Evolutionary conservation across 1,284 basidiomycete genomes (phyloP).

Genomic region (Coriolopsis trogii): DNA sequence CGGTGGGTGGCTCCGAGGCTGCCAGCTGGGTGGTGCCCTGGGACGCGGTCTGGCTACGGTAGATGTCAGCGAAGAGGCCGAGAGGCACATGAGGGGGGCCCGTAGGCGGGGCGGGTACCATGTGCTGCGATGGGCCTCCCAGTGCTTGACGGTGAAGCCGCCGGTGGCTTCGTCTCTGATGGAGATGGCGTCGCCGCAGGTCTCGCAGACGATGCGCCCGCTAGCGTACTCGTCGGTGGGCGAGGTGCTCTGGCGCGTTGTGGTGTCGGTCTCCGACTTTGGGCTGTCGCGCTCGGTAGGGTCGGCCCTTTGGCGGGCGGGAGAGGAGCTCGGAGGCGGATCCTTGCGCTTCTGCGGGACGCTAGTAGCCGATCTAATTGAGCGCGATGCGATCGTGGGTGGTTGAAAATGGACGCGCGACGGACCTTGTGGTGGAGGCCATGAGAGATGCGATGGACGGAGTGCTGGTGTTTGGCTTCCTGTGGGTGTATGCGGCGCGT

Average conservation of each 20-base stretch:
- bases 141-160: conserved; percentile 65
- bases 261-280: conserved; percentile 18
- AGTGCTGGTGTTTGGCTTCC: conserved; percentile 10
- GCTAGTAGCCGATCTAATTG: conserved; percentile 17
- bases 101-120: conserved; percentile 44
- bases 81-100: neutral
- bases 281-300: conserved; percentile 19
- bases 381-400: conserved; percentile 5
- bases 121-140: conserved; percentile 63
- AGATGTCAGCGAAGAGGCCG: neutral
- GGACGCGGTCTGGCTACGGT: conserved; percentile 29
- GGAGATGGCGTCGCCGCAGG: conserved; percentile 59
- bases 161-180: conserved; percentile 65
- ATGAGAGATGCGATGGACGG: conserved; percentile 26
- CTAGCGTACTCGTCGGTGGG: conserved; percentile 53
- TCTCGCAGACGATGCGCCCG: conserved; percentile 64
- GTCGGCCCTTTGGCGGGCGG: conserved; percentile 16
- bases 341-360: conserved; percentile 47
- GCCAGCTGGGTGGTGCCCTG: conserved; percentile 24
- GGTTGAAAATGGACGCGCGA: neutral
- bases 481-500: neutral
- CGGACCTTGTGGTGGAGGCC: conserved; percentile 27
- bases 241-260: conserved; percentile 23
- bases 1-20: conserved; percentile 25
- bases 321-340: conserved; percentile 32